Conservation (phyloP, 148 eudicot species). For the Rhododendron molle region DNA sequence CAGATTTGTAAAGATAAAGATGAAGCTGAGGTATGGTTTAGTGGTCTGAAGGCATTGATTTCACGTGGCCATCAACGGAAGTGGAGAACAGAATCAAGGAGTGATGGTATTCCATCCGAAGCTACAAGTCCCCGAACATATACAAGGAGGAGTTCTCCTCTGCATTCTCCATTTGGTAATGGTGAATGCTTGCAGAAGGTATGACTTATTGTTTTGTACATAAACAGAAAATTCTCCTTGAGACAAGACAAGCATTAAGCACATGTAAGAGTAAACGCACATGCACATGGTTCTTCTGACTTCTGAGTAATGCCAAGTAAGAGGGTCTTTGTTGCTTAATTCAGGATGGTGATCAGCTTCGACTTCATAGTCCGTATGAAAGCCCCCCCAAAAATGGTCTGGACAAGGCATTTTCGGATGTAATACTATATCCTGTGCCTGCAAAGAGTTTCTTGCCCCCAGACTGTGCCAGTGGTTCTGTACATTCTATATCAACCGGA, state of each 20-base stretch:
- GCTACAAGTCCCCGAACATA: slow-evolving; percentile 92
- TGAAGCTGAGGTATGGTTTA: slow-evolving; percentile 99
- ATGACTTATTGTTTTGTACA: neutral
- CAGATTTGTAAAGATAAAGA: slow-evolving; percentile 98
- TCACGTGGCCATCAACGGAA: slow-evolving; percentile 78
- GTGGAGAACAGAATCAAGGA: slow-evolving; percentile 92
- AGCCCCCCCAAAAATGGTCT: slow-evolving; percentile 79
- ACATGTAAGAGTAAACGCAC: neutral
- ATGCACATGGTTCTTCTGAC: neutral
- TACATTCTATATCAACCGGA: slow-evolving; percentile 80
- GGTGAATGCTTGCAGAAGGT: slow-evolving; percentile 83
- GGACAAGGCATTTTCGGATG: slow-evolving; percentile 81
- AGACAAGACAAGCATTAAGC: neutral
- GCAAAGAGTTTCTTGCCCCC: slow-evolving; percentile 70
- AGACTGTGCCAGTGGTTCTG: slow-evolving; percentile 66
- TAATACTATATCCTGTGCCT: slow-evolving; percentile 55
- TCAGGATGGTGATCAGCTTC: slow-evolving; percentile 83
- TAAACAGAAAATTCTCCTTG: neutral
- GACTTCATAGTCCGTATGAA: slow-evolving; percentile 71
- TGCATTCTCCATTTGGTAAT: slow-evolving; percentile 76
- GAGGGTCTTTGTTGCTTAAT: slow-evolving; percentile 7
- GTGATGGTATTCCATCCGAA: slow-evolving; percentile 87
- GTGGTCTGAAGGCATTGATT: slow-evolving; percentile 88
- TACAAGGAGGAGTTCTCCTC: slow-evolving; percentile 86
- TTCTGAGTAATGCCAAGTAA: slow-evolving; percentile 6